Base-by-base conservation (phyloP, 2,329 filamentous ascomycete genomes). In the Monilinia fructigena region DNA sequence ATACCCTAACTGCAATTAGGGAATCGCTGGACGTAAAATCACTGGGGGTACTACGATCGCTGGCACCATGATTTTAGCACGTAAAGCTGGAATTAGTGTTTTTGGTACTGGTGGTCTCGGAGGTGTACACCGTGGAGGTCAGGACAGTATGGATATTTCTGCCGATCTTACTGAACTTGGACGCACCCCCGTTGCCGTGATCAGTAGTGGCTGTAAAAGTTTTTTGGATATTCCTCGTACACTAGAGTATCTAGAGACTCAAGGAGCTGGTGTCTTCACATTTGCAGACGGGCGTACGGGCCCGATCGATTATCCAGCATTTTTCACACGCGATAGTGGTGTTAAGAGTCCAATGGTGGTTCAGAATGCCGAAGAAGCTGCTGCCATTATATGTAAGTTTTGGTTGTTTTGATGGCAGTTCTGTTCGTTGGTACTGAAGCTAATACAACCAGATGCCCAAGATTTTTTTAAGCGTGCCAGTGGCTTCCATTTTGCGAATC, bases 91-190 rank as follows among this genome's bases (percentile, higher is more conserved):
- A 12, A 96, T 99, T 75, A 89, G 88, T 70, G 86, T 99, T 60
- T 97, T 99, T 78, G 95, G 93, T 35, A 99, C 95, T 7, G 95
- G 95, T 55, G 95, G 95, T 16, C 86, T 99, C 5, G 94, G 95
- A 66, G 95, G 95, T 67, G 95, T 99, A 31, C 95, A 99, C 78
- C 88, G 93, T 55, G 93, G 92, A 64, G 95, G 88, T 58, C 89
- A 97, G 76, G 84, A 84, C 71, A 91, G 90, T 10, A 89, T 98
- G 88, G 95, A 99, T 76, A 86, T 99, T 69, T 98, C 94, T 68
- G 94, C 95, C 52, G 95, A 99, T 78, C 83, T 99, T 68, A 97
- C 92, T 4, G 95, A 98, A 81, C 85, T 99, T 61, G 93, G 95
- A 20, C 85, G 93, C 67, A 97, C 93, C 10, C 87, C 91, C 14